Evolutionary conservation across 169 alveolate species (phyloP), one percentile per base, ranked within the genome.

Genomic region (Cryptosporidium viatorum): DNA sequence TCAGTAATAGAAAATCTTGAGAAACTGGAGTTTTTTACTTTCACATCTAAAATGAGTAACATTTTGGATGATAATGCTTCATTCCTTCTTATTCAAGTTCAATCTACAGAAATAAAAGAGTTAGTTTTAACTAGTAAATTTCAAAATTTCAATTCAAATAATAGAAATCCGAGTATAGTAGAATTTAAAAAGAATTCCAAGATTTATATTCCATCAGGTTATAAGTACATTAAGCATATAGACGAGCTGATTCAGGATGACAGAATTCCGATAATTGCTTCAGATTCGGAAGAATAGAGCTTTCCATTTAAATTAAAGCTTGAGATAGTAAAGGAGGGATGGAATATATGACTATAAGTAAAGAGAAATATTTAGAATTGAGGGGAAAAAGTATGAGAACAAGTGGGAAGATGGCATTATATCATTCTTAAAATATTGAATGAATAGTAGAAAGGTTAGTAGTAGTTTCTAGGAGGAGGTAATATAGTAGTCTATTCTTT

Each of bases 171-270:
- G 7, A 8, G 23, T 7, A 59, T 37, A 10, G 9, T 59, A 10
- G n/a, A 59, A 23, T 14, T 26, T 0, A 7, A 45, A 0, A 71
- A 50, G 31, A 26, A 21, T 9, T 41, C 29, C n/a, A 18, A 14
- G 31, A 71, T 31, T 3, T 18, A 31, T 16, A 48, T 71, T 50
- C 85, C 85, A 23, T 12, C 60, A 9, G 85, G 85, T 1, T 71
- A 29, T 18, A 71, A 45, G 68, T 14, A 71, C 26, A 71, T 71
- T 35, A 71, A 71, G 23, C 85, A 71, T 51, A 33, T 71, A 16
- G 85, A 71, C 16, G 69, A 71, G 48, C 67, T 71, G 14, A 67
- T 71, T 35, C 85, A 48, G 41, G 85, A 71, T 23, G 85, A 71
- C 8, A 43, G 85, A 43, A 71, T 71, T 35, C 85, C 85, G 3